Conservation (phyloP, 371 early-diverging fungal genomes). For the Mycotypha africana region DNA sequence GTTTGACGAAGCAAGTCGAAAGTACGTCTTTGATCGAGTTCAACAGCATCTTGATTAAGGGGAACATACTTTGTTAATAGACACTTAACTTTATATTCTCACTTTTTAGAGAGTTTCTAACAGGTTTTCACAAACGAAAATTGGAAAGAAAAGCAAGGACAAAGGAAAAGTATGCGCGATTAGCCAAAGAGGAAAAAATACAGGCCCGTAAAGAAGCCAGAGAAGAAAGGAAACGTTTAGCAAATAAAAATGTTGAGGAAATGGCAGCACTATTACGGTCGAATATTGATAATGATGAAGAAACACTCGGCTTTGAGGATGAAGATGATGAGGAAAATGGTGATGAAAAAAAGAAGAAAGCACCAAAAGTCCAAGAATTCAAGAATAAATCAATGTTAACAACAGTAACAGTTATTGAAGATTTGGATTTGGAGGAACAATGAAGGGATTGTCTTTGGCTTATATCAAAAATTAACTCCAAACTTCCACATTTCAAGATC, state of each 20-base stretch:
- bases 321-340: slow-evolving; percentile 37
- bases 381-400: slow-evolving; percentile 53
- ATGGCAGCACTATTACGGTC: slow-evolving; percentile 33
- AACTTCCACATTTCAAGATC: too few relatives aligned
- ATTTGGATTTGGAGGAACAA: slow-evolving; percentile 52
- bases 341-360: slow-evolving; percentile 20
- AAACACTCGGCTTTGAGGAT: slow-evolving; percentile 27
- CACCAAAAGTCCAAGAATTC: slow-evolving; percentile 47
- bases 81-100: too few relatives aligned
- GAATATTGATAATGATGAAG: slow-evolving; percentile 6
- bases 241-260: slow-evolving; percentile 39
- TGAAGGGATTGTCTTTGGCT: too few relatives aligned
- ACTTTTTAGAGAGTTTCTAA: slow-evolving; percentile 56
- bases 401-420: slow-evolving; percentile 70
- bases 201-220: slow-evolving; percentile 46
- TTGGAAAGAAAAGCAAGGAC: slow-evolving; percentile 62
- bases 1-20: slow-evolving; percentile 60
- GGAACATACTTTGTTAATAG: too few relatives aligned
- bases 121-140: slow-evolving; percentile 83
- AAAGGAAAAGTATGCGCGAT: slow-evolving; percentile 44
- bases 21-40: too few relatives aligned
- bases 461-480: too few relatives aligned
- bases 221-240: slow-evolving; percentile 38
- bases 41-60: too few relatives aligned
- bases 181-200: slow-evolving; percentile 49